Evolutionary conservation across 805 yeast species (phyloP), one percentile per base, ranked within the genome.

Genomic region (Kodamaea fukazawae): DNA sequence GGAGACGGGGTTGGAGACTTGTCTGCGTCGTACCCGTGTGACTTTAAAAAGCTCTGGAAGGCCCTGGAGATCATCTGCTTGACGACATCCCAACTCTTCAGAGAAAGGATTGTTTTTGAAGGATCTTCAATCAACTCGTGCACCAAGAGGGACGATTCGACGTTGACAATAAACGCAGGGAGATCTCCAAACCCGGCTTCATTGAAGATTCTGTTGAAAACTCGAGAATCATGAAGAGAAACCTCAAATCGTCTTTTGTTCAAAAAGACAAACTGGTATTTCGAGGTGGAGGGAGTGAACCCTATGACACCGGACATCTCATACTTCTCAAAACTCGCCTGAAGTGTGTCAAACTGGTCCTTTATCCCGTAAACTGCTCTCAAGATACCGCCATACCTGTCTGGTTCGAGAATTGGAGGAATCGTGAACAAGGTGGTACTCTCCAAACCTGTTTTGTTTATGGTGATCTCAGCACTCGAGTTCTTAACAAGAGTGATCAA

Each of bases 211-310:
- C 44, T 48, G 36, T 61, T 61, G 9, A 68, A 45, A 0, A 41
- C 2, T 41, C 38, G 17, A 30, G 36, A 10, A 48, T 41, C 50
- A n/a, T 43, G 40, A 2, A 32, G 29, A 12, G 47, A 16, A 32
- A 39, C 32, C 6, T 16, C 7, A 12, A 67, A 49, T 8, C 49
- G 57, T 16, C 73, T 57, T 2, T 65, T 65, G 51, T 80, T 77
- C 15, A 75, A 46, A 38, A 64, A 73, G 1, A 78, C 47, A 36
- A 63, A 70, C 47, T 79, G 85, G 41, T 65, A 61, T 1, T 49
- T 43, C 31, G 58, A 67, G 0, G 70, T 51, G 39, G 62, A 63
- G 1, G 57, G 44, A 1, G 75, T 63, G 0, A 39, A 27, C 3
- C 48, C 51, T 0, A 79, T 57, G 0, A 71, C 45, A 2, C 77